A percentile compares a stretch with the other conserved stretches of the same genome.
Conservation (phyloP, 192 early-diverging fungal species). For the Coemansia biformis region DNA sequence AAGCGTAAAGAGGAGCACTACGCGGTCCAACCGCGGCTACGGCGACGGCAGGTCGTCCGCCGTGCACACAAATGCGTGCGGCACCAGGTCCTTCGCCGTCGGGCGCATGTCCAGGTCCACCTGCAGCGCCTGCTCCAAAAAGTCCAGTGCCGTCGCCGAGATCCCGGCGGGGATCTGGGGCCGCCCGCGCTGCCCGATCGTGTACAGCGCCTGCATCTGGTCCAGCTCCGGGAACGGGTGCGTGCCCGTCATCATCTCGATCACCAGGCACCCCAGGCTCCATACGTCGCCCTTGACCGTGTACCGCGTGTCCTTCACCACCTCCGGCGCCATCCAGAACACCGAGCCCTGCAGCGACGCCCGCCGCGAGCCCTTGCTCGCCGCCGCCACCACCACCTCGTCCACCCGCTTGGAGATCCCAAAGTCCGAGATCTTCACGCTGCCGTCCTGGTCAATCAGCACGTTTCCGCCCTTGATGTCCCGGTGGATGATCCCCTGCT, state of each 20-base stretch:
- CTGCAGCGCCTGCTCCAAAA: slow-evolving; percentile 45
- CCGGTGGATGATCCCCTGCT: slow-evolving; percentile 90
- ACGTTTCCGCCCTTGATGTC: slow-evolving; percentile 98
- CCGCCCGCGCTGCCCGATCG: slow-evolving; percentile 50
- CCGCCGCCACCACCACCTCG: slow-evolving; percentile 50
- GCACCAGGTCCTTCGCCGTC: slow-evolving; percentile 42
- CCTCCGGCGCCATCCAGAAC: slow-evolving; percentile 99
- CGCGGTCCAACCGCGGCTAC: too few species aligned
- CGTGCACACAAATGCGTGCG: slow-evolving; percentile 40
- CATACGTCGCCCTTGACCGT: slow-evolving; percentile 91
- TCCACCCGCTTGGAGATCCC: slow-evolving; percentile 96
- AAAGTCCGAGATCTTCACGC: slow-evolving; percentile 98
- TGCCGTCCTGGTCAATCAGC: slow-evolving; percentile 84
- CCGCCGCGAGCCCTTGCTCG: slow-evolving; percentile 48
- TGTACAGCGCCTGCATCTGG: slow-evolving; percentile 78
- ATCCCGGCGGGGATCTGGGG: slow-evolving; percentile 42
- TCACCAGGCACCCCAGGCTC: slow-evolving; percentile 89
- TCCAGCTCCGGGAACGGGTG: slow-evolving; percentile 84
- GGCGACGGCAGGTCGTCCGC: slow-evolving; percentile 22
- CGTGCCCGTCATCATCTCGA: slow-evolving; percentile 98
- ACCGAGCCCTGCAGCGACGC: slow-evolving; percentile 92
- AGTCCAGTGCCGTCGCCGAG: slow-evolving; percentile 37
- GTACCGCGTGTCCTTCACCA: slow-evolving; percentile 88
- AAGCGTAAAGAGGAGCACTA: too few species aligned
- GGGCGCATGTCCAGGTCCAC: slow-evolving; percentile 51